Percentiles rank a stretch among this genome's conserved stretches.
These are phyloP conservation scores for Colletotrichum sp. DNA, from an alignment of 2,329 filamentous ascomycete genomes.

Conservation along the genomic window DNA sequence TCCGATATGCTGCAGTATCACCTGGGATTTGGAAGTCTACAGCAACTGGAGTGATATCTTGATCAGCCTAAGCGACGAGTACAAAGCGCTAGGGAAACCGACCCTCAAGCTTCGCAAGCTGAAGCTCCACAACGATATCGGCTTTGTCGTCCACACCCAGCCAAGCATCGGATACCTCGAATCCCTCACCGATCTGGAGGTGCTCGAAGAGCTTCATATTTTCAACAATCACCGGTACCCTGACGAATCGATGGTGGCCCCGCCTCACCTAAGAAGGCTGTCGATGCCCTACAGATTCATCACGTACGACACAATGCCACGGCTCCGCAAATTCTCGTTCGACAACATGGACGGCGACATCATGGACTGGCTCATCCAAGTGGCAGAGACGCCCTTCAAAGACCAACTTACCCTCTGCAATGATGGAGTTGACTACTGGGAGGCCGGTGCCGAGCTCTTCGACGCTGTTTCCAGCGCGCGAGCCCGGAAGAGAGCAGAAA, in stretches of 20 bases:
- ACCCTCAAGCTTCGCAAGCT: neutral
- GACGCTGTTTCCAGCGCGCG: fast-evolving
- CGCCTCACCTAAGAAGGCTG: too few relatives aligned
- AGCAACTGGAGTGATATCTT: fast-evolving
- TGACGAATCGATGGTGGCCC: fast-evolving
- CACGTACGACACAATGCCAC: neutral
- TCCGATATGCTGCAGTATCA: too few relatives aligned
- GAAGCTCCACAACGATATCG: fast-evolving
- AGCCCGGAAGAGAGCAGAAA: neutral
- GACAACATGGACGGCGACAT: neutral
- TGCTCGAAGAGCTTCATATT: neutral
- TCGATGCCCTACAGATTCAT: neutral
- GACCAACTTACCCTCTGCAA: neutral
- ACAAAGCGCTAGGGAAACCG: neutral
- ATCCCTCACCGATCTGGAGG: neutral
- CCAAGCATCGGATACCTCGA: fast-evolving
- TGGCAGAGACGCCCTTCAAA: neutral
- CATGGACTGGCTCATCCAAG: neutral
- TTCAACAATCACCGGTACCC: neutral
- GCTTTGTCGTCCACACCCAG: neutral
- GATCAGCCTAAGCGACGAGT: neutral
- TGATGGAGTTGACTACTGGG: neutral
- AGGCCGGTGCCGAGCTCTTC: neutral
- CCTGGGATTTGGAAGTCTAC: too few relatives aligned
- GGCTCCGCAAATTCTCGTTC: neutral